Percentiles rank a stretch among this genome's conserved stretches.
phyloP scores from a whole-genome alignment of 2,329 filamentous ascomycete species.

The Cadophora sp. region DNA sequence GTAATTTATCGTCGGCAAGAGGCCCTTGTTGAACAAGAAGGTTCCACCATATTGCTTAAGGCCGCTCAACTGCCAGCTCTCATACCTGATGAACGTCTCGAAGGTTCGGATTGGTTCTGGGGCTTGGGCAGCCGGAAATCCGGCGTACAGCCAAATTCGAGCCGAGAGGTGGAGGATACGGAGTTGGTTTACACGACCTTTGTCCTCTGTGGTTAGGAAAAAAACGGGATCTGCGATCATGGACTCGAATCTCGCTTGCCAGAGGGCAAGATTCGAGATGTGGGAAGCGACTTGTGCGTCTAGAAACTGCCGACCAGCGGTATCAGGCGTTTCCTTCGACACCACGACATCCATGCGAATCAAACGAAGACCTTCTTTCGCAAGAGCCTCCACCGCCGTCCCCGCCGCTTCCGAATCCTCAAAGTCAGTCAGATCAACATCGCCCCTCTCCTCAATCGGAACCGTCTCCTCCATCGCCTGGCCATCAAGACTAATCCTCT shows the following conservation, averaged over 20 bases:
- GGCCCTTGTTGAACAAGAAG: constrained; percentile 53
- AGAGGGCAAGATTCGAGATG: background rate
- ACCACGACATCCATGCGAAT: constrained; percentile 4
- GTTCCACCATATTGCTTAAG: constrained; percentile 13
- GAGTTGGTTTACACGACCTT: constrained; percentile 15
- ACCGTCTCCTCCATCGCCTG: constrained; percentile 11
- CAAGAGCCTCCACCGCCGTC: background rate
- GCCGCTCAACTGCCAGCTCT: constrained; percentile 5
- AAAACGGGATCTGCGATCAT: background rate
- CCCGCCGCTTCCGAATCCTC: background rate
- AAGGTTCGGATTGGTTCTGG: background rate
- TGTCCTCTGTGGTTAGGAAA: background rate
- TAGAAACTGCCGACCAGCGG: background rate
- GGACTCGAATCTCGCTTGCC: constrained; percentile 1
- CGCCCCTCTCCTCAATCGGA: background rate
- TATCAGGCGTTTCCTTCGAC: background rate
- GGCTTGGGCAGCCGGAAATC: background rate
- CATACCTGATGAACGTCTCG: constrained; percentile 23
- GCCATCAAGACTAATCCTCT: constrained; percentile 17
- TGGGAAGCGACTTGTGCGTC: background rate
- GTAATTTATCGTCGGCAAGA: constrained; percentile 52
- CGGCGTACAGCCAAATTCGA: constrained; percentile 22
- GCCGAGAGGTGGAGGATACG: constrained; percentile 18
- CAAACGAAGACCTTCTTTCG: background rate
- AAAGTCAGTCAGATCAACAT: background rate